phyloP scores from a whole-genome alignment of 352 stramenopile genomes.

The Globisporangium cystogenes region DNA sequence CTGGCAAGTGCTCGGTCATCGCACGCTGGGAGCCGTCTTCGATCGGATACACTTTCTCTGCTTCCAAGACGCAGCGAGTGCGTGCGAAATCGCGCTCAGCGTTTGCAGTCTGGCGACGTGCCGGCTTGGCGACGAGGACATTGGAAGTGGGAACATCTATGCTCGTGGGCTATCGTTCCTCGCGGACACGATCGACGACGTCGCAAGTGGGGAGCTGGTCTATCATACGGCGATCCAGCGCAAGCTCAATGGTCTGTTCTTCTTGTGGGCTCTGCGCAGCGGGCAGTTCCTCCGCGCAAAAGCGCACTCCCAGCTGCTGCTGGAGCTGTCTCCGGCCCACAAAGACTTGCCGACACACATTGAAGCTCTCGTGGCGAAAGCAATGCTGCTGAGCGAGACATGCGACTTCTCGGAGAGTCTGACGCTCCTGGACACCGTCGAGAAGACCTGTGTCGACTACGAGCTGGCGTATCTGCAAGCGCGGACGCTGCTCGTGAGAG shows the following conservation, averaged over 20 bases:
- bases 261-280: conserved; percentile 41
- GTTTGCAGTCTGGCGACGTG: conserved; percentile 41
- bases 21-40: conserved; percentile 39
- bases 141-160: conserved; percentile 20
- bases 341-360: conserved; percentile 45
- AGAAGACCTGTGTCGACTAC: conserved; percentile 33
- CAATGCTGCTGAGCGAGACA: conserved; percentile 21
- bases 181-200: conserved; percentile 15
- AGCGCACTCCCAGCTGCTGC: conserved; percentile 35
- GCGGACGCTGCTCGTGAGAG: conserved; percentile 42
- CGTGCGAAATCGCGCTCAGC: conserved; percentile 38
- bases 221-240: conserved; percentile 34
- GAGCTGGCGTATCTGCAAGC: conserved; percentile 39
- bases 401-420: conserved; percentile 37
- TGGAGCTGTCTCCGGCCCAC: conserved; percentile 34
- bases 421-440: conserved; percentile 28
- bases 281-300: conserved; percentile 35
- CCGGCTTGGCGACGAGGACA: conserved; percentile 6
- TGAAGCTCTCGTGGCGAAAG: conserved; percentile 29
- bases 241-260: conserved; percentile 43
- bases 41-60: conserved; percentile 41
- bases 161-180: conserved; percentile 27
- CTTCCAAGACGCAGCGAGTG: conserved; percentile 48
- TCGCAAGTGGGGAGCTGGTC: conserved; percentile 19
- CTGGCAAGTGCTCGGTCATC: conserved; percentile 50